A percentile compares a stretch with the other conserved stretches of the same genome.
These are phyloP conservation scores for Aspergillus cavernicola DNA, from an alignment of 495 filamentous ascomycete species.

Conservation along the genomic window DNA sequence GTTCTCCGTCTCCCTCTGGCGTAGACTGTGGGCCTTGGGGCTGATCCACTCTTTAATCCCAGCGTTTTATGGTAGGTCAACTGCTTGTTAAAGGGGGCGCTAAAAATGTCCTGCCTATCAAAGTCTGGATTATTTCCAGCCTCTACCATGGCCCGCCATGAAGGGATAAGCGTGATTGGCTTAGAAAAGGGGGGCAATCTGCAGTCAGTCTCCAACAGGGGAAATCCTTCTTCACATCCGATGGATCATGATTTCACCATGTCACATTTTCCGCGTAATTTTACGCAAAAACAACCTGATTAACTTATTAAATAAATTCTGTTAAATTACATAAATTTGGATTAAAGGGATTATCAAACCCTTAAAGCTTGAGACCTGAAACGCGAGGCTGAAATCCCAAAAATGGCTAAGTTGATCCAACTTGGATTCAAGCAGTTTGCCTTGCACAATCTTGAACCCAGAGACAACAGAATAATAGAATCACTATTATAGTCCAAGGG, in stretches of 20 bases:
- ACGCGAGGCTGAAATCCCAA: not conserved
- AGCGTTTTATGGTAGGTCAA: not conserved
- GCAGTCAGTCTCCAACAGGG: no score
- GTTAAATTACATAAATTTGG: no score
- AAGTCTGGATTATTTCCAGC: not conserved
- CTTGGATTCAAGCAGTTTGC: no score
- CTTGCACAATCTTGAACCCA: no score
- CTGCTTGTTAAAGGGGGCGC: not conserved
- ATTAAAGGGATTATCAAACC: not conserved
- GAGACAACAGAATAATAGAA: no score
- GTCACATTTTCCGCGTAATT: not conserved
- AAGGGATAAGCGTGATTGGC: conserved; percentile 14
- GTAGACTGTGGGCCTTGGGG: conserved; percentile 3
- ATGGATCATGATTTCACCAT: no score
- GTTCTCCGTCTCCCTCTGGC: no score
- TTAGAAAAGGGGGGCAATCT: not conserved
- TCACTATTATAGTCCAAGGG: no score
- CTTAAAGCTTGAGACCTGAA: not conserved
- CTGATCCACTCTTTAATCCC: not conserved
- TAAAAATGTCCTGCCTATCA: not conserved
- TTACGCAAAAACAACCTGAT: no score
- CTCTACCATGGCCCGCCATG: not conserved
- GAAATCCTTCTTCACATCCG: no score
- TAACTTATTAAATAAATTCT: no score
- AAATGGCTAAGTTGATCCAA: not conserved